A percentile compares a stretch with the other conserved stretches of the same genome.
Evolutionary conservation across 345 rosid species (phyloP).

Genomic region (Corchorus olitorius): DNA sequence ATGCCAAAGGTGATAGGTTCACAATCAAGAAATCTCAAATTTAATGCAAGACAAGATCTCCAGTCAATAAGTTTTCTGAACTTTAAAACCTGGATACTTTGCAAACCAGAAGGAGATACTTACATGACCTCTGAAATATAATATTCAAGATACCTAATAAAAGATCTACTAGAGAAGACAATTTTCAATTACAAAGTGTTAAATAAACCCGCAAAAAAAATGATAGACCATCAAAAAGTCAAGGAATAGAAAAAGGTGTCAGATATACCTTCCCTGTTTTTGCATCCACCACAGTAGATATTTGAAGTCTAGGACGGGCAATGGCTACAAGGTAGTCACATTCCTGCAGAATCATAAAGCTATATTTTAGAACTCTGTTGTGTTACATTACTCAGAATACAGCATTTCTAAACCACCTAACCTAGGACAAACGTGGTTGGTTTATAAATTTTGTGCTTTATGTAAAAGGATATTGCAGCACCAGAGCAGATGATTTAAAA

Average conservation of each 20-base stretch:
- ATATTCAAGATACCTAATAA: not conserved
- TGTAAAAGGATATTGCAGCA: not conserved
- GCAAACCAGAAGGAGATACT: not conserved
- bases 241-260: slow-evolving; percentile 8
- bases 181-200: not conserved
- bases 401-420: slow-evolving; percentile 14
- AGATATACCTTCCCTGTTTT: slow-evolving; percentile 84
- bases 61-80: not conserved
- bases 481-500: not conserved
- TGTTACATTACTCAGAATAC: slow-evolving; percentile 4
- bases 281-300: slow-evolving; percentile 86
- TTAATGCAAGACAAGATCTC: not conserved
- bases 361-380: slow-evolving; percentile 6
- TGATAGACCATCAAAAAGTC: not conserved
- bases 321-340: slow-evolving; percentile 87
- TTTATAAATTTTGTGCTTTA: not conserved
- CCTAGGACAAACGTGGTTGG: not conserved
- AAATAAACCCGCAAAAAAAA: slow-evolving; percentile 1
- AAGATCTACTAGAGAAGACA: not conserved
- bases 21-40: not conserved
- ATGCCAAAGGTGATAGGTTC: not conserved
- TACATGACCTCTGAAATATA: slow-evolving; percentile 3
- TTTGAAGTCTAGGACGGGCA: slow-evolving; percentile 77
- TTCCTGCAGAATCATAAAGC: slow-evolving; percentile 55
- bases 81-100: not conserved